Conservation (phyloP, 2,329 filamentous ascomycete species). For the Dactylella cylindrospora region DNA sequence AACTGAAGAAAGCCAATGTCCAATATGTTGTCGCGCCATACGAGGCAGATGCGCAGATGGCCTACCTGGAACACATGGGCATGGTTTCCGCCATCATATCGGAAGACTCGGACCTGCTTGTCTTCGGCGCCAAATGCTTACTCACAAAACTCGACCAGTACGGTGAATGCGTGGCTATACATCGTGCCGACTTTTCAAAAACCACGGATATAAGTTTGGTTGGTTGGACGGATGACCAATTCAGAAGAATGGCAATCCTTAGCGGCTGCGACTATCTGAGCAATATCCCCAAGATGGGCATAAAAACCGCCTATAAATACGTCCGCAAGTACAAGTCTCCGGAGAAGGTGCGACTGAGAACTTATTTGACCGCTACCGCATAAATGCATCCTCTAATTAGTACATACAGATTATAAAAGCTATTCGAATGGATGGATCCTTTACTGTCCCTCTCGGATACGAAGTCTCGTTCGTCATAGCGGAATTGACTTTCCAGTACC, state of each 20-base stretch:
- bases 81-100: slow-evolving; percentile 85
- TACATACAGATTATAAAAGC: slow-evolving; percentile 61
- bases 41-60: slow-evolving; percentile 95
- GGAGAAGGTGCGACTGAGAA: slow-evolving; percentile 63
- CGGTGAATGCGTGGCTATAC: slow-evolving; percentile 89
- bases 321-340: slow-evolving; percentile 86
- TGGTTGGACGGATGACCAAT: slow-evolving; percentile 89
- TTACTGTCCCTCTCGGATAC: slow-evolving; percentile 77
- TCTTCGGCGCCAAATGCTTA: slow-evolving; percentile 88
- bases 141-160: slow-evolving; percentile 94
- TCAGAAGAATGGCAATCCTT: slow-evolving; percentile 91
- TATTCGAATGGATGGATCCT: slow-evolving; percentile 86
- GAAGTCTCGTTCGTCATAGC: slow-evolving; percentile 78
- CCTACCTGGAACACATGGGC: slow-evolving; percentile 85
- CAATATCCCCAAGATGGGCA: slow-evolving; percentile 77
- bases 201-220: slow-evolving; percentile 77
- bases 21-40: slow-evolving; percentile 94
- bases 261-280: slow-evolving; percentile 96
- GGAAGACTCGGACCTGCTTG: slow-evolving; percentile 92
- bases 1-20: slow-evolving; percentile 76
- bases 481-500: slow-evolving; percentile 88
- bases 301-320: slow-evolving; percentile 91
- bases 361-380: neutral
- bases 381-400: neutral
- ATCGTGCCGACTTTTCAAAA: slow-evolving; percentile 81